A percentile compares a stretch with the other conserved stretches of the same genome.
These are phyloP conservation scores for Corylus avellana DNA, from an alignment of 306 rosid genomes.

Conservation along the genomic window DNA sequence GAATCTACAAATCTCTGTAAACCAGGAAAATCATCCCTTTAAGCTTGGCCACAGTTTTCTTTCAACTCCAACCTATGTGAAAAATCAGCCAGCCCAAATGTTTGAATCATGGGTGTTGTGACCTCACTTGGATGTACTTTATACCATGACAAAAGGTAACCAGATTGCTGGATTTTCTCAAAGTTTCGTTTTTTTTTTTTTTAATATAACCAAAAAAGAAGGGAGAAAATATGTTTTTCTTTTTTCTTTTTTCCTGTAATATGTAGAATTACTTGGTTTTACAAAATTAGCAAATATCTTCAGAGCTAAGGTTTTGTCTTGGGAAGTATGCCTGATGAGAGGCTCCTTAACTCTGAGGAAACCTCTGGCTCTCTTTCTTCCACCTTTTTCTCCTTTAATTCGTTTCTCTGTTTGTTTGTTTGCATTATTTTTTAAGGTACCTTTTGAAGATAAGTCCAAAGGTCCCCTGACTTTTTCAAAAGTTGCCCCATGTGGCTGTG, in stretches of 20 bases:
- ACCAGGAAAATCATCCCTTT: not conserved
- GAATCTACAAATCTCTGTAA: not conserved
- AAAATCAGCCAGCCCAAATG: not conserved
- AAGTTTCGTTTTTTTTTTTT: not conserved
- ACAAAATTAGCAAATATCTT: not conserved
- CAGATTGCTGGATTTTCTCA: not conserved
- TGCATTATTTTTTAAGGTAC: not conserved
- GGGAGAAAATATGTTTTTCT: too few species aligned
- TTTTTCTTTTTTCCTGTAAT: too few species aligned
- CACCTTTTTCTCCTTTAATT: not conserved
- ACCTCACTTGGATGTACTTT: not conserved
- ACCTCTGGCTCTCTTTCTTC: not conserved
- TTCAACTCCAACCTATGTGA: too few species aligned
- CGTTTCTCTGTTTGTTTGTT: not conserved
- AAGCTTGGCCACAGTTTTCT: not conserved
- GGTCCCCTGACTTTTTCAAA: conserved; percentile 8
- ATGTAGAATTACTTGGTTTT: too few species aligned
- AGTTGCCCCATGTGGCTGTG: not conserved
- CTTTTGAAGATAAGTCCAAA: not conserved
- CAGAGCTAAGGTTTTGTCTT: not conserved
- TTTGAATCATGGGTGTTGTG: conserved; percentile 9
- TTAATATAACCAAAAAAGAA: too few species aligned
- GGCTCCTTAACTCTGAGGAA: not conserved
- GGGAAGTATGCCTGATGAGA: not conserved
- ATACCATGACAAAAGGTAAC: not conserved